phyloP scores from a whole-genome alignment of 2,329 filamentous ascomycete genomes.

The Alternaria novae-zelandiae region DNA sequence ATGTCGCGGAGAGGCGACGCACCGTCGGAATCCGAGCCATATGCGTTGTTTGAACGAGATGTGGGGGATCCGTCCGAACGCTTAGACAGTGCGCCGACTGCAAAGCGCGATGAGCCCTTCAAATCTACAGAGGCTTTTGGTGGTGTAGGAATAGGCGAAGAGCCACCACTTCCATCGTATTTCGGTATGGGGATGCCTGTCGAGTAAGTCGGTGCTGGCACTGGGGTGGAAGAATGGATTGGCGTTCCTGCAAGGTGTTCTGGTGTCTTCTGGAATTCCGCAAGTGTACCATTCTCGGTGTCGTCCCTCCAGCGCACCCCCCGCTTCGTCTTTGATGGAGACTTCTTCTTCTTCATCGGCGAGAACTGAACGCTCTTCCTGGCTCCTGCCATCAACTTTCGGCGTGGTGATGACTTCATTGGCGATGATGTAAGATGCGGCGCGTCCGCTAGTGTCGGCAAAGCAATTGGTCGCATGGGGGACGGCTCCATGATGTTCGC shows the following conservation, averaged over 20 bases:
- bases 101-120: conserved; percentile 75
- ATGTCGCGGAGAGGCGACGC: conserved; percentile 56
- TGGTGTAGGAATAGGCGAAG: conserved; percentile 63
- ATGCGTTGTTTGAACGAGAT: conserved; percentile 61
- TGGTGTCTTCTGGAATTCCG: conserved; percentile 91
- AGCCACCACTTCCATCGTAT: conserved; percentile 47
- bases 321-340: conserved; percentile 68
- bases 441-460: conserved; percentile 39
- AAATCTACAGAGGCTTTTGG: conserved; percentile 66
- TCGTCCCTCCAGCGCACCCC: conserved; percentile 93
- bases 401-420: conserved; percentile 78
- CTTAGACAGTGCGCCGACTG: conserved; percentile 83
- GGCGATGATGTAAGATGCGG: conserved; percentile 64
- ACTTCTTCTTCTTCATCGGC: conserved; percentile 80
- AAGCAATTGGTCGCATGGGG: conserved; percentile 51
- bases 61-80: conserved; percentile 68
- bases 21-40: conserved; percentile 64
- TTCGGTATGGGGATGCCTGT: conserved; percentile 37
- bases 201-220: conserved; percentile 60
- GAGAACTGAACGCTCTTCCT: conserved; percentile 81
- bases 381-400: conserved; percentile 62
- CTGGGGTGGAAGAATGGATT: conserved; percentile 61
- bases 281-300: conserved; percentile 81
- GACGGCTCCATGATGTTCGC: conserved; percentile 56
- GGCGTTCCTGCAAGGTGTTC: conserved; percentile 69